These are phyloP conservation scores for Monosporascus sp. DNA, from an alignment of 2,329 filamentous ascomycete species.

Conservation along the genomic window DNA sequence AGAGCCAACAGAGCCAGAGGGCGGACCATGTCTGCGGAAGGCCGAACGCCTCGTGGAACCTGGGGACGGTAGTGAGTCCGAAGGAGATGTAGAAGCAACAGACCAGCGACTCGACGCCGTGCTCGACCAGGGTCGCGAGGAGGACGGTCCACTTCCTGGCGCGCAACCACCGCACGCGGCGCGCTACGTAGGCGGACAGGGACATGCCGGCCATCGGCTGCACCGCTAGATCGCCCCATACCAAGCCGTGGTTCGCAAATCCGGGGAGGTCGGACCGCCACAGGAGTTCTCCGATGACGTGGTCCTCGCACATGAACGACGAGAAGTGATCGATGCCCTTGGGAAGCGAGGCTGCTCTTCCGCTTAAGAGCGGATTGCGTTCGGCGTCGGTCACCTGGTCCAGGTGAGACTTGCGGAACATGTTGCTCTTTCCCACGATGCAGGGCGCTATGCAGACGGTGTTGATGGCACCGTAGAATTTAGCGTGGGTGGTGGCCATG, in stretches of 20 bases:
- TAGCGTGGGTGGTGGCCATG: slow-evolving; percentile 87
- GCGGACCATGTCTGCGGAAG: slow-evolving; percentile 62
- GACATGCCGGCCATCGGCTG: slow-evolving; percentile 85
- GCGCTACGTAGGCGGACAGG: slow-evolving; percentile 68
- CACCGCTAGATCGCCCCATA: slow-evolving; percentile 79
- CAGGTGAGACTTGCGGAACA: slow-evolving; percentile 92
- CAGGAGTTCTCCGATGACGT: slow-evolving; percentile 86
- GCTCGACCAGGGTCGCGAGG: slow-evolving; percentile 84
- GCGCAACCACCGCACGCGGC: slow-evolving; percentile 82
- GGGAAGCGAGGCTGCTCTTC: slow-evolving; percentile 37
- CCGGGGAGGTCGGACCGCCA: slow-evolving; percentile 66
- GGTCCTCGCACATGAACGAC: slow-evolving; percentile 95
- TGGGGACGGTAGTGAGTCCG: slow-evolving; percentile 67
- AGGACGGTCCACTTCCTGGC: slow-evolving; percentile 93
- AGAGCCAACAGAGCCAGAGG: slow-evolving; percentile 60
- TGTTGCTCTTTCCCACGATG: slow-evolving; percentile 94
- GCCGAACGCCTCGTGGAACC: slow-evolving; percentile 46
- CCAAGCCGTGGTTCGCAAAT: slow-evolving; percentile 74
- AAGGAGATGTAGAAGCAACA: slow-evolving; percentile 79
- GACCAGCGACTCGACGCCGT: slow-evolving; percentile 81
- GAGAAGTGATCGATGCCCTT: slow-evolving; percentile 87
- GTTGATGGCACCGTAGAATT: slow-evolving; percentile 98
- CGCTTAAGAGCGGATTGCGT: slow-evolving; percentile 36
- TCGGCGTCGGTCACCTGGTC: slow-evolving; percentile 59
- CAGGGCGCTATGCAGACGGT: slow-evolving; percentile 86